A percentile compares a stretch with the other conserved stretches of the same genome.
These are phyloP conservation scores for Penicillium flavigenum DNA, from an alignment of 495 filamentous ascomycete genomes.

Conservation along the genomic window DNA sequence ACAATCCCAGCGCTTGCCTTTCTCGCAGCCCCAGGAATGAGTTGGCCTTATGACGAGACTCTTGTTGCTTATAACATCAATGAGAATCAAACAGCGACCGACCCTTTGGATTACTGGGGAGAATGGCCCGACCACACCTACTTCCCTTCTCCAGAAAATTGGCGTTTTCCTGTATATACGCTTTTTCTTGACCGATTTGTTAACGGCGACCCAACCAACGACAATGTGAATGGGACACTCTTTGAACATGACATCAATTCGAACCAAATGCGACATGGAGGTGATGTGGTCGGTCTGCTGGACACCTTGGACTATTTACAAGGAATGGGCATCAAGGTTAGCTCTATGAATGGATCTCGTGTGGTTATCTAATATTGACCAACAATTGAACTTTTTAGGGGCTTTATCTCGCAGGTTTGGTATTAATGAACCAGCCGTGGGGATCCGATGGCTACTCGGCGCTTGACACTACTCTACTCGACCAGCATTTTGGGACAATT, in stretches of 20 bases:
- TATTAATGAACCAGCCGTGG: conserved; percentile 73
- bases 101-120: conserved; percentile 62
- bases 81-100: conserved; percentile 55
- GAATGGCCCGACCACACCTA: conserved; percentile 58
- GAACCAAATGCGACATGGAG: conserved; percentile 74
- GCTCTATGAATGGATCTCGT: background rate
- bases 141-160: conserved; percentile 60
- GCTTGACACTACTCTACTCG: conserved; percentile 67
- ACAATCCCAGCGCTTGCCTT: conserved; percentile 30
- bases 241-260: conserved; percentile 69
- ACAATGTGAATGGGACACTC: conserved; percentile 65
- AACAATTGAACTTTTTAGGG: conserved; percentile 39
- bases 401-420: conserved; percentile 67
- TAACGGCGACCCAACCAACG: conserved; percentile 70
- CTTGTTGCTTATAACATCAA: conserved; percentile 62
- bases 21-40: conserved; percentile 28
- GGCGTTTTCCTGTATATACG: conserved; percentile 73
- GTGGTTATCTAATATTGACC: background rate
- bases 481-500: conserved; percentile 67
- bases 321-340: conserved; percentile 71
- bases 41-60: conserved; percentile 56
- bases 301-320: conserved; percentile 72
- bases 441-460: conserved; percentile 66
- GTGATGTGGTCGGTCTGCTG: conserved; percentile 63
- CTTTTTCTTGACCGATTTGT: conserved; percentile 69